Conservation (phyloP, 2,329 filamentous ascomycete genomes). For the Exophiala dermatitidis region DNA sequence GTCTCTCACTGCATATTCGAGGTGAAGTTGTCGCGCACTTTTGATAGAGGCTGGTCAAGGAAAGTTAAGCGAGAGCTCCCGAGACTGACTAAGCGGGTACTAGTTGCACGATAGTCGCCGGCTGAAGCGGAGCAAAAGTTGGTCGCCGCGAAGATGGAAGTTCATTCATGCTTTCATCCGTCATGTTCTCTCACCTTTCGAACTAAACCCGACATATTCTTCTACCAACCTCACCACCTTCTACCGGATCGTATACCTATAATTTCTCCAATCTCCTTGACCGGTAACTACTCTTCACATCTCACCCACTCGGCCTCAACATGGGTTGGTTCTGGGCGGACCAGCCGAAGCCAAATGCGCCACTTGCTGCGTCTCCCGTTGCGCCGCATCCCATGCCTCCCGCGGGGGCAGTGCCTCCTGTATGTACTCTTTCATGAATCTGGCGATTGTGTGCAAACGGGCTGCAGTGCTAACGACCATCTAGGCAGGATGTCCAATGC, state of each 20-base stretch:
- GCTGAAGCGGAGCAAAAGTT: background rate
- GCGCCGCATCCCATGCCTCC: constrained; percentile 39
- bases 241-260: background rate
- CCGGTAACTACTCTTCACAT: background rate
- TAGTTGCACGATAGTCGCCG: background rate
- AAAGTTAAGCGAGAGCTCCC: background rate
- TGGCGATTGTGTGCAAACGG: no score
- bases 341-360: constrained; percentile 32
- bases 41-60: background rate
- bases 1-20: background rate
- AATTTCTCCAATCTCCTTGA: background rate
- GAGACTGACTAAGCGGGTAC: background rate
- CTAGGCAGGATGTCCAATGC: constrained; percentile 3
- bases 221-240: background rate
- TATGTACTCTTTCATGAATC: constrained; percentile 32
- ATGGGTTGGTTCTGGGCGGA: constrained; percentile 72
- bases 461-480: constrained; percentile 10
- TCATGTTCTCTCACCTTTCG: background rate
- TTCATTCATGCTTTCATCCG: background rate
- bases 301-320: background rate
- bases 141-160: background rate
- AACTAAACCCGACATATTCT: background rate
- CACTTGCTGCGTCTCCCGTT: constrained; percentile 39
- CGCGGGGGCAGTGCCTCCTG: constrained; percentile 46
- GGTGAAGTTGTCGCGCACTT: background rate